A percentile compares a stretch with the other conserved stretches of the same genome.
phyloP scores from a whole-genome alignment of 129 eudicot species.

The Saussurea involucrata region DNA sequence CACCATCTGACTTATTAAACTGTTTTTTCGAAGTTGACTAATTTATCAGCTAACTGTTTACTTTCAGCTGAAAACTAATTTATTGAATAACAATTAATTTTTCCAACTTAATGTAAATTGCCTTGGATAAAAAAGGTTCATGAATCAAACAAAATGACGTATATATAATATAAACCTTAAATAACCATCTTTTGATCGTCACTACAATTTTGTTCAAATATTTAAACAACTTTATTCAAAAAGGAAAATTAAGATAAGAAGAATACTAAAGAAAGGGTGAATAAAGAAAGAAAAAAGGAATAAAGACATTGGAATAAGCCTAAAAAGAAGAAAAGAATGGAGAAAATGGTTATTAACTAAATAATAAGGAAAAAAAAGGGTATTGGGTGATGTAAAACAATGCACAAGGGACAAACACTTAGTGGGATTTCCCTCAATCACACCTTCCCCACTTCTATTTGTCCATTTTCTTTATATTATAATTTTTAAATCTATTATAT shows the following conservation, averaged over 20 bases:
- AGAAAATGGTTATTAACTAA: constrained; percentile 9
- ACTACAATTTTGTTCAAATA: neutral
- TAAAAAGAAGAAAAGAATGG: constrained; percentile 46
- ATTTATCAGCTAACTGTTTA: neutral
- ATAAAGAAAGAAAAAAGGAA: constrained; percentile 26
- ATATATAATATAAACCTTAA: neutral
- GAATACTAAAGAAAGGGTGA: constrained; percentile 29
- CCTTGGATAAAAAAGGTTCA: neutral
- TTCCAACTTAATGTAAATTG: neutral
- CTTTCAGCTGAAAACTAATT: too few species aligned
- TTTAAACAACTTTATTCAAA: constrained; percentile 14
- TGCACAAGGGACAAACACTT: constrained; percentile 41
- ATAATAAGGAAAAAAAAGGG: constrained; percentile 18
- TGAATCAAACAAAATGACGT: neutral
- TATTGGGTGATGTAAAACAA: constrained; percentile 28
- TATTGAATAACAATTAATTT: too few species aligned
- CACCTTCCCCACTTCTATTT: constrained; percentile 46
- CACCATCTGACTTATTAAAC: too few species aligned
- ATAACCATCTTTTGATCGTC: neutral
- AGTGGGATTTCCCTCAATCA: constrained; percentile 50
- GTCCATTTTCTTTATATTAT: constrained; percentile 19
- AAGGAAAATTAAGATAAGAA: constrained; percentile 1
- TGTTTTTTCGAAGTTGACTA: too few species aligned
- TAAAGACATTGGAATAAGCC: constrained; percentile 40
- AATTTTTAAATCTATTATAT: neutral